Evolutionary conservation across 345 rosid species (phyloP).

Genomic region (Viola odorata): DNA sequence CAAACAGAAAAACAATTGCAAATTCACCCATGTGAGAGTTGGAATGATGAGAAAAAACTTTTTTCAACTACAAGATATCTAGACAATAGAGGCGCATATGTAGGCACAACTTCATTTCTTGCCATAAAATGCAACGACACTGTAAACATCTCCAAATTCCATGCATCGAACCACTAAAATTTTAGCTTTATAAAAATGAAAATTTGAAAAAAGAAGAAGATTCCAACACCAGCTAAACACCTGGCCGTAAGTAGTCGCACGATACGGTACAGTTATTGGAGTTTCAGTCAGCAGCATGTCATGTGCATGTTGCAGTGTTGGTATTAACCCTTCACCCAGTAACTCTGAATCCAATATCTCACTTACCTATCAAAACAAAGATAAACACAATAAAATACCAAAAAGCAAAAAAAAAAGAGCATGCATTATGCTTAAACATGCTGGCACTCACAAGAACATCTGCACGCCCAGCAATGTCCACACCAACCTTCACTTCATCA

Average conservation of each 20-base stretch:
- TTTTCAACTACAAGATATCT: neutral
- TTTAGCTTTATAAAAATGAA: no score
- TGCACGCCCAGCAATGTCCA: constrained; percentile 65
- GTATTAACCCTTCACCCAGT: constrained; percentile 93
- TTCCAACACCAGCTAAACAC: constrained; percentile 23
- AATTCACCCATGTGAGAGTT: constrained; percentile 4
- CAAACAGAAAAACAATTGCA: constrained; percentile 5
- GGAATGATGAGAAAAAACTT: constrained; percentile 2
- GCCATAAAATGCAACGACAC: no score
- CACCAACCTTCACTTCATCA: constrained; percentile 61
- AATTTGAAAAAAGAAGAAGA: neutral
- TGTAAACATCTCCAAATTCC: no score
- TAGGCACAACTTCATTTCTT: no score
- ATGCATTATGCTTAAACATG: neutral
- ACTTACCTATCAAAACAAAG: constrained; percentile 47
- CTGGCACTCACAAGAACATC: constrained; percentile 63
- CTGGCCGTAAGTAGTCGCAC: constrained; percentile 83
- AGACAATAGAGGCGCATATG: no score
- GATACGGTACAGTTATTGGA: constrained; percentile 70
- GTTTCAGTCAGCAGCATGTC: constrained; percentile 72
- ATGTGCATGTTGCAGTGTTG: constrained; percentile 85
- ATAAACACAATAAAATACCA: neutral
- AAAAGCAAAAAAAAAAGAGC: neutral
- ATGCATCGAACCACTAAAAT: no score
- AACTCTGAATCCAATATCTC: constrained; percentile 94